A percentile compares a stretch with the other conserved stretches of the same genome.
Evolutionary conservation across 2,329 filamentous ascomycete genomes (phyloP).

Genomic region (Chaetomiaceae sp.): DNA sequence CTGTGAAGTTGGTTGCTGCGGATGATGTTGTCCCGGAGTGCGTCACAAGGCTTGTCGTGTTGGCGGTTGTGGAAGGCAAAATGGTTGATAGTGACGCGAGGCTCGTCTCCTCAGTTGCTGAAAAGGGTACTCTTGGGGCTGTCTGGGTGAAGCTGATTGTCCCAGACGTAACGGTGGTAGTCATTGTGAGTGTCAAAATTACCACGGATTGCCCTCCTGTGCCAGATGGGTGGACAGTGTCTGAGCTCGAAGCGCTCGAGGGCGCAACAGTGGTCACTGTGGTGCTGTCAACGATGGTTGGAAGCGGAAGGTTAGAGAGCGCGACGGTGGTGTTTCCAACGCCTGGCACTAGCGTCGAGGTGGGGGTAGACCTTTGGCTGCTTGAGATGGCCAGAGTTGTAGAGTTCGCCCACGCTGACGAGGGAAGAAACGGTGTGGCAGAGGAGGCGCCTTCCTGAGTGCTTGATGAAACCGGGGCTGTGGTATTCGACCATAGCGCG

Average conservation of each 20-base stretch:
- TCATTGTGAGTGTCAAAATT: neutral
- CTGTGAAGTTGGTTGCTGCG: too few relatives aligned
- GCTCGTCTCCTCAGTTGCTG: neutral
- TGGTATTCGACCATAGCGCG: neutral
- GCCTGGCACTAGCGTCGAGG: neutral
- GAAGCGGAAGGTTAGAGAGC: neutral
- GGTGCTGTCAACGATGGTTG: neutral
- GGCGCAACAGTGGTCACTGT: neutral
- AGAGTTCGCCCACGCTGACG: too few relatives aligned
- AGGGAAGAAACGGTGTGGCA: too few relatives aligned
- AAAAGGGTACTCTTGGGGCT: neutral
- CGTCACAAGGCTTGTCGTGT: neutral
- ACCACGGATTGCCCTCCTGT: neutral
- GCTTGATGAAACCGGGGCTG: neutral
- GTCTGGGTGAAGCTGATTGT: neutral
- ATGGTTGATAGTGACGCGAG: neutral
- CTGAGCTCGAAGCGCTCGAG: neutral
- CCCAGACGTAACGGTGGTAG: neutral
- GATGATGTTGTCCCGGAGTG: too few relatives aligned
- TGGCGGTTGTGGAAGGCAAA: neutral
- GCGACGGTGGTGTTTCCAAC: neutral
- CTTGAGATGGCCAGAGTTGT: neutral
- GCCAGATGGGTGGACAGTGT: neutral
- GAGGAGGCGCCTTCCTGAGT: too few relatives aligned
- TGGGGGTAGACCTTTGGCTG: neutral